These are phyloP conservation scores for Eleusine indica DNA, from an alignment of 176 grass and related monocot species.

Conservation along the genomic window DNA sequence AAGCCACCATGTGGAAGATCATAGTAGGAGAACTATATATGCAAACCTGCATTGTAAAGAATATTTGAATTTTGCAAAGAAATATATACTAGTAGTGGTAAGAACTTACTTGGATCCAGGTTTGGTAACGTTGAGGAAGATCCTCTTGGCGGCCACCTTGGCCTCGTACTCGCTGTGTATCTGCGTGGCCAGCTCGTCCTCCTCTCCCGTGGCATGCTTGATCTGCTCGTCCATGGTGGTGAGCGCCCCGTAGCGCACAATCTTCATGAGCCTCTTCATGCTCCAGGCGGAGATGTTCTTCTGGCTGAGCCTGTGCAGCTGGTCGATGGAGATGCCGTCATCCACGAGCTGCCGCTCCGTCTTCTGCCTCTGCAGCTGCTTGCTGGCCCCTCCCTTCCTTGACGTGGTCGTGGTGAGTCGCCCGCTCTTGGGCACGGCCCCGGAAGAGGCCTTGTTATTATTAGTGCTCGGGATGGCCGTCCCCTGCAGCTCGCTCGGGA, in stretches of 20 bases:
- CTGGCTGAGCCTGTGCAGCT: constrained; percentile 89
- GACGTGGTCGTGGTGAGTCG: constrained; percentile 45
- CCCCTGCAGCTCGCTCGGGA: constrained; percentile 63
- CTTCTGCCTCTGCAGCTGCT: constrained; percentile 61
- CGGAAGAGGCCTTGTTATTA: constrained; percentile 12
- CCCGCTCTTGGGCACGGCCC: constrained; percentile 41
- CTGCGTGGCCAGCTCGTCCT: constrained; percentile 71
- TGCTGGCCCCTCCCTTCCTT: constrained; percentile 37
- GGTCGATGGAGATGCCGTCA: constrained; percentile 76
- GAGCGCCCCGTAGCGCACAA: constrained; percentile 76
- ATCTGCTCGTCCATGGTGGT: constrained; percentile 81
- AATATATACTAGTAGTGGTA: background rate
- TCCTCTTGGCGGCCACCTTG: constrained; percentile 84
- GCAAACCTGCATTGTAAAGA: background rate
- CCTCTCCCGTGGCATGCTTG: constrained; percentile 43
- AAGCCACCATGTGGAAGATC: background rate
- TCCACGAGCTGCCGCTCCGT: constrained; percentile 46
- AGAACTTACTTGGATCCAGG: constrained; percentile 66
- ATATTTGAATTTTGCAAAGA: background rate
- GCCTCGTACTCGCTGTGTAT: constrained; percentile 91
- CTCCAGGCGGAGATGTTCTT: constrained; percentile 95
- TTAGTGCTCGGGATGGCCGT: constrained; percentile 35
- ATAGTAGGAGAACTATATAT: background rate
- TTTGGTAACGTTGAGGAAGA: constrained; percentile 82
- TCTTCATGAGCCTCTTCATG: constrained; percentile 95